Conservation (phyloP, 192 early-diverging fungal species). For the Coemansia sp. region DNA sequence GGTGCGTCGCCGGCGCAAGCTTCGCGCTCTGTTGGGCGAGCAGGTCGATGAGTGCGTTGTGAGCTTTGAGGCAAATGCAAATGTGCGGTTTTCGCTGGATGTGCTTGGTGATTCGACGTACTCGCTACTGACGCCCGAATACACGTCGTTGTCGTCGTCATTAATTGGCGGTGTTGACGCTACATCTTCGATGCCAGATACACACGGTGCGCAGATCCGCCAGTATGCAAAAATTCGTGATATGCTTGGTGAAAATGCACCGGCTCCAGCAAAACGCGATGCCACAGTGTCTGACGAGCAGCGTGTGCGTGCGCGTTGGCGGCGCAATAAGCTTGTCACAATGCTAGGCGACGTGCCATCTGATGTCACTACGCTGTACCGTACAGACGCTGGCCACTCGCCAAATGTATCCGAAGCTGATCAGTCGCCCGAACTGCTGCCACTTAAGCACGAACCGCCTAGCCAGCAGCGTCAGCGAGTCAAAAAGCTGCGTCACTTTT, state of each 20-base stretch:
- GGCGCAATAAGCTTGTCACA: conserved; percentile 32
- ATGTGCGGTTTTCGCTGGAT: conserved; percentile 1
- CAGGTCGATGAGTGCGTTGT: conserved; percentile 55
- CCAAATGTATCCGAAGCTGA: neutral
- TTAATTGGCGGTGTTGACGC: neutral
- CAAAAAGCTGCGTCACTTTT: conserved; percentile 30
- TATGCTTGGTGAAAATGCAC: conserved; percentile 33
- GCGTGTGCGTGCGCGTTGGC: conserved; percentile 33
- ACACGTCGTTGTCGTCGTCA: conserved; percentile 14
- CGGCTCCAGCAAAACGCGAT: conserved; percentile 5
- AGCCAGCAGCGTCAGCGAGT: conserved; percentile 11
- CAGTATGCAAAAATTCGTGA: conserved; percentile 40
- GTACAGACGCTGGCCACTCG: neutral
- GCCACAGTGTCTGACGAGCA: conserved; percentile 13
- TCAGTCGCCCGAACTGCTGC: too few relatives aligned
- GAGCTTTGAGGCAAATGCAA: neutral
- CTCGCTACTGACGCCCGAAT: conserved; percentile 23
- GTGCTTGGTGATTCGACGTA: conserved; percentile 7
- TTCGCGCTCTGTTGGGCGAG: conserved; percentile 62
- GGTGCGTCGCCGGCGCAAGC: conserved; percentile 62
- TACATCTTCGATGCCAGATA: neutral
- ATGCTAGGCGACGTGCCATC: conserved; percentile 42
- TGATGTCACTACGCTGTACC: conserved; percentile 19
- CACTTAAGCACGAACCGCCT: neutral
- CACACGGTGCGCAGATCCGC: conserved; percentile 18